These are phyloP conservation scores for Mycena rosella DNA, from an alignment of 768 basidiomycete genomes.

Conservation along the genomic window DNA sequence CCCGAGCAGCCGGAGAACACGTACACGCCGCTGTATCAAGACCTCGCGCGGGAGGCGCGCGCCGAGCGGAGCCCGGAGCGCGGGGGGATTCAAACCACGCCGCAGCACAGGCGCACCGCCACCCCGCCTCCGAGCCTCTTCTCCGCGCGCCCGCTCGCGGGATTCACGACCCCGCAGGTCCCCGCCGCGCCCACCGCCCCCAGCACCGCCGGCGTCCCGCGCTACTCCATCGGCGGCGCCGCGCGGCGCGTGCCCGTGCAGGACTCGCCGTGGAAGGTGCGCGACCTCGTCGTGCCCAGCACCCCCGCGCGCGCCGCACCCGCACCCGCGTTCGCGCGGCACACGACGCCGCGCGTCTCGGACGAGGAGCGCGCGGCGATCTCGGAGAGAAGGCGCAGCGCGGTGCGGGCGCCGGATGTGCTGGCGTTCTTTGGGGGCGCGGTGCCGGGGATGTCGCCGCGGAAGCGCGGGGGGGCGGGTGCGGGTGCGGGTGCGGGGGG, in stretches of 20 bases:
- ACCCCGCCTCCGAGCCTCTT: not conserved
- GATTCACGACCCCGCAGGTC: slow-evolving; percentile 36
- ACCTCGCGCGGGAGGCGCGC: slow-evolving; percentile 11
- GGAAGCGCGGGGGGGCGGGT: slow-evolving; percentile 6
- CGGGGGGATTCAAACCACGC: not conserved
- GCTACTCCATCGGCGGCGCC: slow-evolving; percentile 33
- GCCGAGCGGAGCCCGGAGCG: no score
- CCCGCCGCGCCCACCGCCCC: slow-evolving; percentile 3
- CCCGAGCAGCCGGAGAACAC: not conserved
- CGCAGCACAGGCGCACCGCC: not conserved
- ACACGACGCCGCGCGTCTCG: slow-evolving; percentile 42
- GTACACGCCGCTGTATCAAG: slow-evolving; percentile 23
- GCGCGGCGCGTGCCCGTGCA: slow-evolving; percentile 32
- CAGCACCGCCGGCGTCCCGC: slow-evolving; percentile 4
- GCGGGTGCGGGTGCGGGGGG: no score
- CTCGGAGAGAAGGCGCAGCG: slow-evolving; percentile 43
- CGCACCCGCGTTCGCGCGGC: no score
- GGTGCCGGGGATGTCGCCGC: slow-evolving; percentile 33
- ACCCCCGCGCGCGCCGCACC: slow-evolving; percentile 46
- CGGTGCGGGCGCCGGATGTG: slow-evolving; percentile 37
- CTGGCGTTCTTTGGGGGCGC: slow-evolving; percentile 28
- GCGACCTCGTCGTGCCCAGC: slow-evolving; percentile 44
- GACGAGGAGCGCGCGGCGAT: slow-evolving; percentile 31
- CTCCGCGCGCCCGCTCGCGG: slow-evolving; percentile 21
- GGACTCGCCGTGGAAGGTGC: slow-evolving; percentile 36